A percentile compares a stretch with the other conserved stretches of the same genome.
phyloP scores from a whole-genome alignment of 805 yeast genomes.

The Blastobotrys muscicola region DNA sequence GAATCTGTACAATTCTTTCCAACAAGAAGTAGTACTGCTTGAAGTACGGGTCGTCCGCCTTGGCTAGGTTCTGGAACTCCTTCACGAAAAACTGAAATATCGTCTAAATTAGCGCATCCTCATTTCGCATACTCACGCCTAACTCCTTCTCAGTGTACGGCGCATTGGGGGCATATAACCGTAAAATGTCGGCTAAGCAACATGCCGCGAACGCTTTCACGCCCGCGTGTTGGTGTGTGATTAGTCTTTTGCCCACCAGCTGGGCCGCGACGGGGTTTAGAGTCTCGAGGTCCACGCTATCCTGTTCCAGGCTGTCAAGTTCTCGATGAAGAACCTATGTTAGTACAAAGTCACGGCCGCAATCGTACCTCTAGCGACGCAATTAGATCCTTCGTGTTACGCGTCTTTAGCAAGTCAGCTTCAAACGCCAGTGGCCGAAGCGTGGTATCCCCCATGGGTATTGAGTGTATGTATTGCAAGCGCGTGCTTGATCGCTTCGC shows the following conservation, averaged over 20 bases:
- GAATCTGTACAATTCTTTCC: slow-evolving; percentile 61
- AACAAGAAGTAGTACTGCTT: slow-evolving; percentile 55
- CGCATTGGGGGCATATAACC: slow-evolving; percentile 83
- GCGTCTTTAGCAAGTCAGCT: not conserved
- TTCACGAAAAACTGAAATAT: slow-evolving; percentile 57
- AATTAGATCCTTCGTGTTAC: not conserved
- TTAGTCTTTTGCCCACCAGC: slow-evolving; percentile 47
- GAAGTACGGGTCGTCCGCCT: slow-evolving; percentile 47
- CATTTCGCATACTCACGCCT: slow-evolving; percentile 24
- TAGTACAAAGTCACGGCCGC: not conserved
- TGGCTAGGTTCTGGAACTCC: slow-evolving; percentile 47
- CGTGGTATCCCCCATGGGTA: not conserved
- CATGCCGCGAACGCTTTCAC: slow-evolving; percentile 64
- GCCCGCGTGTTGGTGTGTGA: slow-evolving; percentile 54
- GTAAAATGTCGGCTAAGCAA: slow-evolving; percentile 62
- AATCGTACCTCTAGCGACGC: not conserved
- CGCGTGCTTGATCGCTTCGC: not conserved
- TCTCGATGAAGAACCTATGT: slow-evolving; percentile 46
- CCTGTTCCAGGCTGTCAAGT: slow-evolving; percentile 54
- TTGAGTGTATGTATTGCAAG: not conserved
- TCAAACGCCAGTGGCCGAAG: not conserved
- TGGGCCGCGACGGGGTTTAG: slow-evolving; percentile 40
- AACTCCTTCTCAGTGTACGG: slow-evolving; percentile 64
- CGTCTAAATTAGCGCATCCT: slow-evolving; percentile 12
- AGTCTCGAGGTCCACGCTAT: slow-evolving; percentile 38